phyloP scores from a whole-genome alignment of 2,329 filamentous ascomycete genomes.

The Sporothrix curviconia region DNA sequence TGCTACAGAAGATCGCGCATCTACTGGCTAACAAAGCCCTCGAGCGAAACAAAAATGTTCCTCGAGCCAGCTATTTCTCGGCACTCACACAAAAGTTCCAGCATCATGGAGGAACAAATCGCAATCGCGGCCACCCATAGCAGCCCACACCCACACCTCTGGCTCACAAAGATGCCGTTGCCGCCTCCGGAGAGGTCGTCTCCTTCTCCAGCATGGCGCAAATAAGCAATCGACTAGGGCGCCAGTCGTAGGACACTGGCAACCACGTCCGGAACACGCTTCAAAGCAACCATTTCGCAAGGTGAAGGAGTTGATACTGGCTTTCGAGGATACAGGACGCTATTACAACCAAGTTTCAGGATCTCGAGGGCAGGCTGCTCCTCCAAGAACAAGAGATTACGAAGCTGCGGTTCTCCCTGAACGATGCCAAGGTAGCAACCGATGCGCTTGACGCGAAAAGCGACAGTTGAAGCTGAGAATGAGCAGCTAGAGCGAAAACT shows the following conservation, averaged over 20 bases:
- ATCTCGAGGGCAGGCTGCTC: slow-evolving; percentile 9
- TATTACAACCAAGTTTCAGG: slow-evolving; percentile 12
- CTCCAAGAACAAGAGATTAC: slow-evolving; percentile 12
- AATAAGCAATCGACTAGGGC: background rate
- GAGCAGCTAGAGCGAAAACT: slow-evolving; percentile 25
- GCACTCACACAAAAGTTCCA: slow-evolving; percentile 10
- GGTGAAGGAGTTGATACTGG: background rate
- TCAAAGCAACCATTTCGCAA: background rate
- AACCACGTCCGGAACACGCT: background rate
- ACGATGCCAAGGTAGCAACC: slow-evolving; percentile 8
- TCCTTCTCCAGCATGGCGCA: background rate
- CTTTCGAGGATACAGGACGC: slow-evolving; percentile 11
- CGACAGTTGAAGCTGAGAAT: slow-evolving; percentile 12
- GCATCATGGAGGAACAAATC: background rate
- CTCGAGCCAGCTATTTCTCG: slow-evolving; percentile 12
- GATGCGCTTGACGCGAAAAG: slow-evolving; percentile 15
- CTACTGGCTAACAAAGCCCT: background rate
- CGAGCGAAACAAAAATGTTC: background rate
- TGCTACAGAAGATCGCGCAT: background rate
- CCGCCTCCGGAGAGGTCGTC: background rate
- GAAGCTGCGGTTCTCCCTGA: slow-evolving; percentile 14
- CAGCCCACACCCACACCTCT: background rate
- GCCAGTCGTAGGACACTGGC: background rate
- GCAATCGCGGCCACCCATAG: background rate
- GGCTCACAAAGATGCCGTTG: background rate